Evolutionary conservation across 2,329 filamentous ascomycete species (phyloP).

Genomic region (Boeremia exigua): DNA sequence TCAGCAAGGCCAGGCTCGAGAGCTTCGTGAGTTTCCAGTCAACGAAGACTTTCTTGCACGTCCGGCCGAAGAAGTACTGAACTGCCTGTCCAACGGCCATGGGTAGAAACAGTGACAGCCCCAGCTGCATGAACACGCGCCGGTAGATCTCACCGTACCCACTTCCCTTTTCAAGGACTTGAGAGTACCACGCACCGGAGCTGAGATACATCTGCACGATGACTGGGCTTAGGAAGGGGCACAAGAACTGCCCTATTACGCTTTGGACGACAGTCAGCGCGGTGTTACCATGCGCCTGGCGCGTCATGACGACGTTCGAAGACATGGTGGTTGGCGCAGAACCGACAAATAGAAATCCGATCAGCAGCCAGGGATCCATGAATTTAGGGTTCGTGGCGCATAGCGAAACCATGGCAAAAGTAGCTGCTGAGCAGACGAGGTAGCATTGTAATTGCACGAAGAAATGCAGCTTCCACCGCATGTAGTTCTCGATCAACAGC

Average conservation of each 20-base stretch:
- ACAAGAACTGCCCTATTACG: constrained; percentile 71
- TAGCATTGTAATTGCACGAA: constrained; percentile 73
- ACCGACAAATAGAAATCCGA: constrained; percentile 71
- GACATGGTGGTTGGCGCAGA: constrained; percentile 75
- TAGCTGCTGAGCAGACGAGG: constrained; percentile 67
- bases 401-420: constrained; percentile 62
- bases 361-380: constrained; percentile 69
- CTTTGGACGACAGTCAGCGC: constrained; percentile 64
- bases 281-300: constrained; percentile 68
- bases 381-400: constrained; percentile 56
- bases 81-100: constrained; percentile 67
- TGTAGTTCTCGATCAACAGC: constrained; percentile 66
- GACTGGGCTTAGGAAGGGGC: constrained; percentile 70
- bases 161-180: constrained; percentile 59
- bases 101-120: constrained; percentile 70
- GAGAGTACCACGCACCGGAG: constrained; percentile 59
- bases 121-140: constrained; percentile 71
- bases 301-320: constrained; percentile 77
- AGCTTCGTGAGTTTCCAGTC: constrained; percentile 55
- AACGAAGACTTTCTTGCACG: constrained; percentile 61
- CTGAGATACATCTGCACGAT: constrained; percentile 68
- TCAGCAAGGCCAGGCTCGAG: constrained; percentile 51
- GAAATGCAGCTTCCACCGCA: constrained; percentile 71
- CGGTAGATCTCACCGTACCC: constrained; percentile 68
- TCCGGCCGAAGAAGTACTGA: constrained; percentile 61